phyloP scores from a whole-genome alignment of 768 basidiomycete genomes.

The Termitomyces sp. region DNA sequence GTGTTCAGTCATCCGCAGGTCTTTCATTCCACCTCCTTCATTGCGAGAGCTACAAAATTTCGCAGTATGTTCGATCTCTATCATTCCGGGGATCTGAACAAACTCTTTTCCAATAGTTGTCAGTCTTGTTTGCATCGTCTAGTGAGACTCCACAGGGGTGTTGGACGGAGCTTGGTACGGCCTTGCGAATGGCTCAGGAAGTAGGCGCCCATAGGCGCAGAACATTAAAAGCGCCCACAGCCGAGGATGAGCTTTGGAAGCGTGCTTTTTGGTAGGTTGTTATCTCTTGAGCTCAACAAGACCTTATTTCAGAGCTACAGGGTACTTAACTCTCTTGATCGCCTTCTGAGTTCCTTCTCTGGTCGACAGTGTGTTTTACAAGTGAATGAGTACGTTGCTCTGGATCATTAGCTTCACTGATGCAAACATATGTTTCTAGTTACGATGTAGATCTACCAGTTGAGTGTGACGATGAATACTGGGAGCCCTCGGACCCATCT shows the following conservation, averaged over 20 bases:
- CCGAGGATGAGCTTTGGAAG: conserved; percentile 74
- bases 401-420: neutral
- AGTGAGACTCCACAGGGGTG: conserved; percentile 46
- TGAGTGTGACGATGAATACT: conserved; percentile 68
- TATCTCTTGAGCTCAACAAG: neutral
- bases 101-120: conserved; percentile 32
- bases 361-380: conserved; percentile 73
- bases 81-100: neutral
- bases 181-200: conserved; percentile 71
- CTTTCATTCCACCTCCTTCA: conserved; percentile 53
- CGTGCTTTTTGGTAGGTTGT: conserved; percentile 53
- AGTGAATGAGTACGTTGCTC: conserved; percentile 64
- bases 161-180: conserved; percentile 65
- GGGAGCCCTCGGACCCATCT: conserved; percentile 48
- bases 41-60: conserved; percentile 71
- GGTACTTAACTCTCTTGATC: conserved; percentile 47
- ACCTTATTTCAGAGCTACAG: conserved; percentile 21
- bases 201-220: conserved; percentile 63
- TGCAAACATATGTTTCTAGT: conserved; percentile 28
- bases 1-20: conserved; percentile 58
- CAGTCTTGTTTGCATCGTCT: conserved; percentile 43
- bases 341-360: conserved; percentile 41
- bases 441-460: conserved; percentile 68
- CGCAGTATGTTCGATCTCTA: conserved; percentile 40
- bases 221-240: conserved; percentile 26